These are phyloP conservation scores for Schoenoplectus tabernaemontani DNA, from an alignment of 202 grass and related monocot species.

Conservation along the genomic window DNA sequence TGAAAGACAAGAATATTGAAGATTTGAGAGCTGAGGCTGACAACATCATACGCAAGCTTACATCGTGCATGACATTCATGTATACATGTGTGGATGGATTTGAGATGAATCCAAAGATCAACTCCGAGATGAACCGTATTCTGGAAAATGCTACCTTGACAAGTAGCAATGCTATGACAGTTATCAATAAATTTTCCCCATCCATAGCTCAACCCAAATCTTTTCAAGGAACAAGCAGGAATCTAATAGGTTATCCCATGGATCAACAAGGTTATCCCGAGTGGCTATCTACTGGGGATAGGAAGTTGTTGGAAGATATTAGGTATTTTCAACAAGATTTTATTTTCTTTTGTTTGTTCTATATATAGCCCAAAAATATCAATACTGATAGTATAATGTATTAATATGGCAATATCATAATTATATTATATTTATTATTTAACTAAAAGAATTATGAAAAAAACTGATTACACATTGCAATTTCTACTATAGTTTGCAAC, in stretches of 20 bases:
- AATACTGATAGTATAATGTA: neutral
- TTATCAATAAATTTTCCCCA: slow-evolving; percentile 39
- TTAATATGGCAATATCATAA: neutral
- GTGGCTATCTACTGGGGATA: slow-evolving; percentile 34
- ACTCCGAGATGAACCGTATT: slow-evolving; percentile 46
- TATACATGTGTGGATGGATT: slow-evolving; percentile 70
- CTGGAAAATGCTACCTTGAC: slow-evolving; percentile 54
- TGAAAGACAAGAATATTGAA: slow-evolving; percentile 19
- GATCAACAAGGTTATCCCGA: slow-evolving; percentile 17
- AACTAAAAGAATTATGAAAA: too few relatives aligned
- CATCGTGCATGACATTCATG: slow-evolving; percentile 44
- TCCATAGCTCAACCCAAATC: neutral
- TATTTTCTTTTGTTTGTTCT: neutral
- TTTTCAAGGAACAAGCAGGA: slow-evolving; percentile 1
- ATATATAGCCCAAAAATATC: too few relatives aligned
- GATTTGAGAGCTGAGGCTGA: slow-evolving; percentile 10
- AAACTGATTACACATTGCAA: neutral
- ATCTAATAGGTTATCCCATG: slow-evolving; percentile 37
- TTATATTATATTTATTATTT: neutral
- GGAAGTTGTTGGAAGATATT: slow-evolving; percentile 31
- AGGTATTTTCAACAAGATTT: neutral
- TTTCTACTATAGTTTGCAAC: slow-evolving; percentile 23
- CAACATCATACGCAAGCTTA: slow-evolving; percentile 46
- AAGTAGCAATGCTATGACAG: slow-evolving; percentile 66
- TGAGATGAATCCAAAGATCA: slow-evolving; percentile 40